A percentile compares a stretch with the other conserved stretches of the same genome.
These are phyloP conservation scores for Hygrophila difformis DNA, from an alignment of 257 asterid genomes.

Conservation along the genomic window DNA sequence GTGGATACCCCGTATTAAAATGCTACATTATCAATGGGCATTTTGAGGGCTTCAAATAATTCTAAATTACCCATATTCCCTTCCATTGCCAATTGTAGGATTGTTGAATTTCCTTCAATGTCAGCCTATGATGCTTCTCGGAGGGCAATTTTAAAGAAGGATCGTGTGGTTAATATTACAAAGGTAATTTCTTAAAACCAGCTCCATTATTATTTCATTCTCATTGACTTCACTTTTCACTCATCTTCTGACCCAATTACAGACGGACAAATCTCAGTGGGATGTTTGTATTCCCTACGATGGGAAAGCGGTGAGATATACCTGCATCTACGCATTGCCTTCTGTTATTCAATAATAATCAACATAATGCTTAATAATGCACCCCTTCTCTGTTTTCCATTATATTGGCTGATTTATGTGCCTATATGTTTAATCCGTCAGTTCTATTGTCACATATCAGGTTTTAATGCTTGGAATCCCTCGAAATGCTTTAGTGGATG, in stretches of 20 bases:
- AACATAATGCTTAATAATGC: neutral
- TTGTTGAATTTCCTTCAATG: constrained; percentile 53
- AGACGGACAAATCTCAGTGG: constrained; percentile 56
- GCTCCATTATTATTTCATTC: neutral
- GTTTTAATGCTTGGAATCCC: constrained; percentile 59
- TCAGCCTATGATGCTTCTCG: constrained; percentile 33
- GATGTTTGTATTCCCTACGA: constrained; percentile 39
- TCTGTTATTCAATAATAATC: neutral
- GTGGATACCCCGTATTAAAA: too few species aligned
- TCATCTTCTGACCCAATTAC: constrained; percentile 20
- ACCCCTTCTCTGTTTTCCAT: neutral
- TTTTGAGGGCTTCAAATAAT: too few species aligned
- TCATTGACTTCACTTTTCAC: neutral
- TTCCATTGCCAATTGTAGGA: constrained; percentile 30
- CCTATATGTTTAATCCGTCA: too few species aligned
- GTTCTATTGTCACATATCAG: constrained; percentile 26
- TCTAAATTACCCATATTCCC: too few species aligned
- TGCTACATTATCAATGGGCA: too few species aligned
- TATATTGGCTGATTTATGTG: neutral
- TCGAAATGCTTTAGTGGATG: constrained; percentile 53
- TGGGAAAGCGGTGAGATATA: constrained; percentile 69
- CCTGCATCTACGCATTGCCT: constrained; percentile 6
- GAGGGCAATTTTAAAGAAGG: constrained; percentile 39
- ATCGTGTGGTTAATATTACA: constrained; percentile 40
- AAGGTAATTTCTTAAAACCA: constrained; percentile 33